Evolutionary conservation across 352 stramenopile species (phyloP).

Genomic region (Peronospora destructor): DNA sequence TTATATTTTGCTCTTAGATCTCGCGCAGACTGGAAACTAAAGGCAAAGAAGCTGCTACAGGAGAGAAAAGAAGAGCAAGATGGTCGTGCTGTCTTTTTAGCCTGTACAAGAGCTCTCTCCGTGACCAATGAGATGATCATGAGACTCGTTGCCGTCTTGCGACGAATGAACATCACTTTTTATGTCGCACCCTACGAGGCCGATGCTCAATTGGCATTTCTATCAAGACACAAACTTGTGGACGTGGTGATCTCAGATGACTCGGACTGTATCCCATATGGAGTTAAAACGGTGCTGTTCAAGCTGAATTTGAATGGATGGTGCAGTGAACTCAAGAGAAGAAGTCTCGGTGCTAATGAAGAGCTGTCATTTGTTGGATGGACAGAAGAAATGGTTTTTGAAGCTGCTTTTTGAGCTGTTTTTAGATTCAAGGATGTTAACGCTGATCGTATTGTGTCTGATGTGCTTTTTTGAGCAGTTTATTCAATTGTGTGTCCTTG

Average conservation of each 20-base stretch:
- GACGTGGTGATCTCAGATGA: conserved; percentile 96
- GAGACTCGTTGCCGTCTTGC: conserved; percentile 54
- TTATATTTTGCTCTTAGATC: conserved; percentile 15
- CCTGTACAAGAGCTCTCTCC: conserved; percentile 45
- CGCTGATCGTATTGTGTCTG: not conserved
- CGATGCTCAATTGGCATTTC: conserved; percentile 94
- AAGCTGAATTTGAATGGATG: conserved; percentile 88
- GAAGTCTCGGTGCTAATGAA: conserved; percentile 75
- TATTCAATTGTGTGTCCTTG: conserved; percentile 77
- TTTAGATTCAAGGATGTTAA: not conserved
- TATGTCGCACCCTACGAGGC: conserved; percentile 96
- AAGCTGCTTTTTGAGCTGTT: not conserved
- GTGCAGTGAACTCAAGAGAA: conserved; percentile 82
- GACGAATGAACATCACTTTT: conserved; percentile 77
- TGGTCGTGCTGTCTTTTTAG: conserved; percentile 16
- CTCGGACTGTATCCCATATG: conserved; percentile 93
- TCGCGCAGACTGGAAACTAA: conserved; percentile 36
- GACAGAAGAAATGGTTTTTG: conserved; percentile 78
- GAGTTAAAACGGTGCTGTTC: conserved; percentile 88
- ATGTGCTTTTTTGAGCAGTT: conserved; percentile 36
- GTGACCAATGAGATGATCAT: conserved; percentile 76
- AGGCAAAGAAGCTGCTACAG: conserved; percentile 30
- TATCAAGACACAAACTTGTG: conserved; percentile 81
- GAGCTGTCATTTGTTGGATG: conserved; percentile 76
- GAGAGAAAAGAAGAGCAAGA: conserved; percentile 19